Base-by-base conservation (phyloP, 495 filamentous ascomycete species). In the Eremomyces bilateralis region DNA sequence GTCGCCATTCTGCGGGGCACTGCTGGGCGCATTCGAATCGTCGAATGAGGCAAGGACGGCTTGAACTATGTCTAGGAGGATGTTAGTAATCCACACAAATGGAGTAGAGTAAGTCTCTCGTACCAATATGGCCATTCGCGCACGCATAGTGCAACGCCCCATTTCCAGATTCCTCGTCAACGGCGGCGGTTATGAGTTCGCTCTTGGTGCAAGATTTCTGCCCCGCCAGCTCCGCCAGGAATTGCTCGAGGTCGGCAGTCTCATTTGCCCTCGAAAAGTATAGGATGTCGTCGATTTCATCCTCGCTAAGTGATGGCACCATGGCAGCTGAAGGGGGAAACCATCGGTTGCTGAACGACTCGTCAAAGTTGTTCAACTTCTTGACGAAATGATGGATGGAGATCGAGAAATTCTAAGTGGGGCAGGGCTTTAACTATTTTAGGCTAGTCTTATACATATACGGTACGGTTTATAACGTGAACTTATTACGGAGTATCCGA, bases 71-170 rank as follows among this genome's bases (percentile, higher is more conserved):
- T 33, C 30, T 29, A n/a, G 17, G n/a, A n/a, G n/a, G n/a, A n/a
- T n/a, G n/a, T n/a, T n/a, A n/a, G n/a, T n/a, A n/a, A n/a, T n/a
- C n/a, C n/a, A n/a, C n/a, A n/a, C n/a, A n/a, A n/a, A n/a, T n/a
- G n/a, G n/a, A n/a, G n/a, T n/a, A n/a, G n/a, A n/a, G n/a, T n/a
- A n/a, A n/a, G n/a, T n/a, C n/a, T n/a, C n/a, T n/a, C n/a, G 42
- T 65, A 88, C 81, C 77, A 30, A 60, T 37, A 47, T 88, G 77
- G 20, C 84, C 84, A 57, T 95, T 95, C 6, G 78, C 85, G 22
- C 77, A 69, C 1, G 81, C 80, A 65, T 81, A 92, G 57, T 95
- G 85, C 46, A 93, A 56, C 13, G 76, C 62, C 21, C 62, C 59
- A 42, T 80, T 90, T 17, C 73, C 71, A 36, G 69, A 75, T 20